These are phyloP conservation scores for Microbotryum lychnidis-dioicae DNA, from an alignment of 1,284 basidiomycete species.

Conservation along the genomic window DNA sequence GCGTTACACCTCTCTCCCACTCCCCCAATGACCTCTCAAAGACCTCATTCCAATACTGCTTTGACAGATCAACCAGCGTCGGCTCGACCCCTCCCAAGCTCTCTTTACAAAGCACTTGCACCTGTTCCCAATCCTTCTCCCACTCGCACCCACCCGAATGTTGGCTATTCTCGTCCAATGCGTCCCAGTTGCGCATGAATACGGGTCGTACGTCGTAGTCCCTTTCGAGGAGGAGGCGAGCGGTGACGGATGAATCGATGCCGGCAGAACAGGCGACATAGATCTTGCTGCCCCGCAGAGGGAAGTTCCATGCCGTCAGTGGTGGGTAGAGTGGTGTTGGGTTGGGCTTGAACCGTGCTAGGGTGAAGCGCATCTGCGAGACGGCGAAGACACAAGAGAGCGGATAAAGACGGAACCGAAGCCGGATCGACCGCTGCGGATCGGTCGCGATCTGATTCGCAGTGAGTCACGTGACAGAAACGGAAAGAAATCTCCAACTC, in stretches of 20 bases:
- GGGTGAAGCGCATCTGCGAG: no score
- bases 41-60: slow-evolving; percentile 79
- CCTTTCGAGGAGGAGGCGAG: slow-evolving; percentile 63
- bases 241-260: slow-evolving; percentile 83
- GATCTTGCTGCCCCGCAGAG: slow-evolving; percentile 43
- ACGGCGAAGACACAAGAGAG: no score
- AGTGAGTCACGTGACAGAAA: no score
- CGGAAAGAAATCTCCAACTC: no score
- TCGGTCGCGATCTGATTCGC: no score
- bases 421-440: no score
- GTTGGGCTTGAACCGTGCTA: no score
- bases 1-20: slow-evolving; percentile 71
- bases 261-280: slow-evolving; percentile 92
- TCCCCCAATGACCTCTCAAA: slow-evolving; percentile 70
- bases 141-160: slow-evolving; percentile 68
- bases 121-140: slow-evolving; percentile 91
- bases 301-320: neutral
- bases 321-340: neutral
- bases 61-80: slow-evolving; percentile 64
- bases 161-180: slow-evolving; percentile 42
- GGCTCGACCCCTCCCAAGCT: slow-evolving; percentile 16
- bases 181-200: slow-evolving; percentile 93
- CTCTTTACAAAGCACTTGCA: slow-evolving; percentile 62
- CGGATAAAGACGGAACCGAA: no score
- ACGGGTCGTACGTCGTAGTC: slow-evolving; percentile 75